A percentile compares a stretch with the other conserved stretches of the same genome.
Evolutionary conservation across 306 rosid species (phyloP).

Genomic region (Quercus berberidifolia): DNA sequence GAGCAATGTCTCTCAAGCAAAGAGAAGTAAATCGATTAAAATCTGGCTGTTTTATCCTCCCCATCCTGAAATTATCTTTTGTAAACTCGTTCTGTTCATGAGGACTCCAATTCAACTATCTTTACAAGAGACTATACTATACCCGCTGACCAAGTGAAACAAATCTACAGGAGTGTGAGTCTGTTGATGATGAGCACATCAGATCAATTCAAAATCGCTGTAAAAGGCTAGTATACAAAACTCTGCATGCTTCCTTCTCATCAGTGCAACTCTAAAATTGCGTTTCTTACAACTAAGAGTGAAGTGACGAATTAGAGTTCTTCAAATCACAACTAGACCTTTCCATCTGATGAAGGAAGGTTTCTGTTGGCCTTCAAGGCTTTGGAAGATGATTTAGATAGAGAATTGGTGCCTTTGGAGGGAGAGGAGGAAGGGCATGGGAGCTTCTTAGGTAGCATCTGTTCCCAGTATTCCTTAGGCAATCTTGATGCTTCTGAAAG

Average conservation of each 20-base stretch:
- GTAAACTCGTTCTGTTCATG: conserved; percentile 18
- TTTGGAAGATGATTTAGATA: conserved; percentile 35
- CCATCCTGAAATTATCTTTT: conserved; percentile 19
- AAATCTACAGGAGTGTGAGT: conserved; percentile 32
- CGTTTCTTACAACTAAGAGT: conserved; percentile 18
- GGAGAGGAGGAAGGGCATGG: conserved; percentile 88
- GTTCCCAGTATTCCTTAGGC: conserved; percentile 55
- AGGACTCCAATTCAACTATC: conserved; percentile 27
- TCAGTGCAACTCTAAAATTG: conserved; percentile 17
- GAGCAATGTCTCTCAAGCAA: background rate
- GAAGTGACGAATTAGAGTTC: background rate
- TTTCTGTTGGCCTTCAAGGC: conserved; percentile 24
- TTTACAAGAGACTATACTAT: conserved; percentile 33
- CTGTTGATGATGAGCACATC: conserved; percentile 17
- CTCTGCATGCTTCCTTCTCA: conserved; percentile 22
- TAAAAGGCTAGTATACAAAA: conserved; percentile 8
- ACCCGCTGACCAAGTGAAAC: conserved; percentile 24
- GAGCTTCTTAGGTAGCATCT: conserved; percentile 92
- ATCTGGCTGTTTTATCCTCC: background rate
- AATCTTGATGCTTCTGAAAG: conserved; percentile 66
- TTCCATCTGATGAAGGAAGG: conserved; percentile 52
- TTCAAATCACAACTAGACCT: conserved; percentile 1
- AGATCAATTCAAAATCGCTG: background rate
- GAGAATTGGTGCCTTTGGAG: conserved; percentile 69
- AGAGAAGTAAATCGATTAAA: background rate